phyloP scores from a whole-genome alignment of 495 filamentous ascomycete genomes.

The Aspergillus avenaceus region DNA sequence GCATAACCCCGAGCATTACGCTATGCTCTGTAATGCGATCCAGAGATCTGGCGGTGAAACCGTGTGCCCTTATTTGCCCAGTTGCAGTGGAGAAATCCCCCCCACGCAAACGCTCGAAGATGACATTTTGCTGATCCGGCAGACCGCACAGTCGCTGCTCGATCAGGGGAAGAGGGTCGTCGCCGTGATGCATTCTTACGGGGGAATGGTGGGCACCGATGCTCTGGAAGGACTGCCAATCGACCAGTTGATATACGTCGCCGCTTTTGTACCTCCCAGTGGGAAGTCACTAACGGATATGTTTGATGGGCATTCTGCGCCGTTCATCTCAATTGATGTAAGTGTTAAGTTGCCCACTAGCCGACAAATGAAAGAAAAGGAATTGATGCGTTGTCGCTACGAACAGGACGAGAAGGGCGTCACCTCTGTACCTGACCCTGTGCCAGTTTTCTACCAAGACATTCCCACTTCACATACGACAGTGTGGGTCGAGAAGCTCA shows the following conservation, averaged over 20 bases:
- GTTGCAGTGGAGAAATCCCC: neutral
- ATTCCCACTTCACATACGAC: neutral
- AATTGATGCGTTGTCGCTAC: no score
- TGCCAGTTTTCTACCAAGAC: neutral
- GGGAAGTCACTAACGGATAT: neutral
- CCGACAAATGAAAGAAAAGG: no score
- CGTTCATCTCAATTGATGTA: conserved; percentile 1
- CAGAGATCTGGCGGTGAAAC: neutral
- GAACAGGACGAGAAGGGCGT: neutral
- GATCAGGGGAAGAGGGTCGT: neutral
- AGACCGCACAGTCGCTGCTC: neutral
- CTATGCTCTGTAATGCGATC: neutral
- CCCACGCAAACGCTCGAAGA: neutral
- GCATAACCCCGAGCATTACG: neutral
- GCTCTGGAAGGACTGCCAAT: neutral
- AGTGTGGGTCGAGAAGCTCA: neutral
- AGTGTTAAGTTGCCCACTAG: neutral
- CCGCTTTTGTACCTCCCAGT: neutral
- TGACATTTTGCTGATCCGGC: neutral
- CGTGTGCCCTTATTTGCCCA: neutral
- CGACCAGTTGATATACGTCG: neutral
- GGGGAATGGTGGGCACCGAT: neutral
- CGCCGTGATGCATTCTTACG: conserved; percentile 2
- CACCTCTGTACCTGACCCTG: neutral
- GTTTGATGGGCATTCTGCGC: neutral